Evolutionary conservation across 1,284 basidiomycete genomes (phyloP).

Genomic region (Ustilago shanxiensis): DNA sequence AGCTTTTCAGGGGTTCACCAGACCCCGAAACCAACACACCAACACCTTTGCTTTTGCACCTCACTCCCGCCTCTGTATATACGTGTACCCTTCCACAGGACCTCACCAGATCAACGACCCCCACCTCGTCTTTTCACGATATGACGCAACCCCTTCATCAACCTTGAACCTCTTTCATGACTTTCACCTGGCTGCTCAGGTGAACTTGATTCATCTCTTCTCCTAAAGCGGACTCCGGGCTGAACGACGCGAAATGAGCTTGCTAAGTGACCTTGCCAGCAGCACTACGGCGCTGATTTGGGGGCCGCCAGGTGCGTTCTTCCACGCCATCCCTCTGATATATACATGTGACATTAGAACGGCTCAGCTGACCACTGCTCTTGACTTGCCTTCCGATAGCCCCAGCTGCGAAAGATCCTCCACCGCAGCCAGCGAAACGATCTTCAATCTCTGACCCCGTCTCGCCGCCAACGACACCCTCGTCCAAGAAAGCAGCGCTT

Average conservation of each 20-base stretch:
- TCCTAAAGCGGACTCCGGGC: neutral
- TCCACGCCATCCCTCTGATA: neutral
- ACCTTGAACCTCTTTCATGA: neutral
- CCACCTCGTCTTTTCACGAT: neutral
- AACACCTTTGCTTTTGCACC: constrained; percentile 7
- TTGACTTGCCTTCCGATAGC: constrained; percentile 10
- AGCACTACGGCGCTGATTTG: constrained; percentile 27
- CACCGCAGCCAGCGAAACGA: neutral
- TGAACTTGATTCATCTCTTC: neutral
- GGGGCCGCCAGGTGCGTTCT: constrained; percentile 24
- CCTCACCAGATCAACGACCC: neutral
- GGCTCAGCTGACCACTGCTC: neutral
- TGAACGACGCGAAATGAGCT: constrained; percentile 11
- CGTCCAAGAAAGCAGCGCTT: constrained; percentile 12
- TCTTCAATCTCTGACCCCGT: neutral
- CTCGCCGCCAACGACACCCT: neutral
- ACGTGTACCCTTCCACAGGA: neutral
- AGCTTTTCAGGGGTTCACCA: constrained; percentile 14
- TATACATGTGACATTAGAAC: too few species aligned
- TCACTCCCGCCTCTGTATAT: neutral
- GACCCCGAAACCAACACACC: constrained; percentile 18
- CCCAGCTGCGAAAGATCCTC: constrained; percentile 27
- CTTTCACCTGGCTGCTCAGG: neutral
- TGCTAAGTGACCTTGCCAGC: constrained; percentile 19
- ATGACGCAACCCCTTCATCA: constrained; percentile 6